Evolutionary conservation across 2,329 filamentous ascomycete genomes (phyloP), one percentile per base, ranked within the genome.

Genomic region (Plectosphaerella cucumerina): DNA sequence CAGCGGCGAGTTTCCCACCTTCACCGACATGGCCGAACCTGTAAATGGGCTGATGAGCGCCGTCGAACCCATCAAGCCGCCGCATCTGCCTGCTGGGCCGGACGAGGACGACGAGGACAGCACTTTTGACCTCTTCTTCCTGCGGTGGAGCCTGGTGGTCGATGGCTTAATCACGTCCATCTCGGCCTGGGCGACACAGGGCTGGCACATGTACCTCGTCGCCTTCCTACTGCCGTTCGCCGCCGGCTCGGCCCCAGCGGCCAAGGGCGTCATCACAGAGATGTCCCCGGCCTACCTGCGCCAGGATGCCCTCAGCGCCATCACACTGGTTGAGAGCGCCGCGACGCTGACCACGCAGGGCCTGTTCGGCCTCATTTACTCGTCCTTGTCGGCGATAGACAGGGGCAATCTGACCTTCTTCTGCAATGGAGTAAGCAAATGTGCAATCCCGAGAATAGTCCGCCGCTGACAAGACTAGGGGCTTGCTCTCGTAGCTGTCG

Each of bases 221-320:
- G 84, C 84, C 0, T 76, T 81, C 22, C 62, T 89, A 1, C 72
- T 90, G 0, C 86, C 86, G 0, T 80, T 89, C 26, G 85, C 83
- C 0, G 86, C 85, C 0, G 86, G 86, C 0, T 85, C 85, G 0
- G 86, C 84, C 0, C 78, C 85, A 0, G 84, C 86, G 0, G 84
- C 85, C 1, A 90, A 89, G 57, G 86, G 86, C 1, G 83, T 86
- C n/a, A 87, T 89, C 53, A 78, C 87, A 0, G 80, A 86, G 51
- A 86, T 89, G 84, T 84, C 84, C 43, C 71, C 83, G 0, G 72
- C 80, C 2, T 73, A 73, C 0, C 78, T 86, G 50, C 75, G 85
- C 0, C 76, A 80, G 0, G 86, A 90, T 59, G 86, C 86, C 0
- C 69, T 90, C 3, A 83, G 84, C 37, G 85, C 83, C 0, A 83